Conservation (phyloP, 169 alveolate genomes). For the Babesia bovis region DNA sequence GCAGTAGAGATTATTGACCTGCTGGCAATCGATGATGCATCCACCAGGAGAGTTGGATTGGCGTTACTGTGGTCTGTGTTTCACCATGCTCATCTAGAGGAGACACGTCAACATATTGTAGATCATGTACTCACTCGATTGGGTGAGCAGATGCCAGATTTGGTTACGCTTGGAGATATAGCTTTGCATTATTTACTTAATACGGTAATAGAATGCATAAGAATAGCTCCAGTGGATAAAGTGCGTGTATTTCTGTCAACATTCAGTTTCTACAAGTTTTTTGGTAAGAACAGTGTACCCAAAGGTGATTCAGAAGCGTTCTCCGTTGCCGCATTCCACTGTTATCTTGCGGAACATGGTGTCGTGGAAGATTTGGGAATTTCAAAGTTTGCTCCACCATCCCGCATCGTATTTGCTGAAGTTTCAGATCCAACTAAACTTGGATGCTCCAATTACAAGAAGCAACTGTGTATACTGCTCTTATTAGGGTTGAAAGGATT, state of each 20-base stretch:
- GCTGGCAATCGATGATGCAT: neutral
- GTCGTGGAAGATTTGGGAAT: slow-evolving; percentile 23
- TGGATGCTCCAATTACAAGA: slow-evolving; percentile 22
- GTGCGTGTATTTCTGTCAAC: slow-evolving; percentile 9
- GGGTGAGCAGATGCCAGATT: slow-evolving; percentile 15
- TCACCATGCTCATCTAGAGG: neutral
- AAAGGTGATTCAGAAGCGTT: neutral
- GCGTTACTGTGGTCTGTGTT: slow-evolving; percentile 44
- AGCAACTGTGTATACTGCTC: slow-evolving; percentile 32
- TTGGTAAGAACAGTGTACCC: slow-evolving; percentile 33
- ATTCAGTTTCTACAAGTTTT: slow-evolving; percentile 4
- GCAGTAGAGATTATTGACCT: slow-evolving; percentile 51
- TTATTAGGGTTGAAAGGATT: slow-evolving; percentile 36
- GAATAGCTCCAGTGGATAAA: slow-evolving; percentile 17
- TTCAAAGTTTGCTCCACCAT: neutral
- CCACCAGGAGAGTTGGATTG: slow-evolving; percentile 13
- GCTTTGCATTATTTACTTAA: slow-evolving; percentile 32
- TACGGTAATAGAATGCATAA: slow-evolving; percentile 35
- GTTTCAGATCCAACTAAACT: neutral
- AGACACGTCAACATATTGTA: slow-evolving; percentile 3
- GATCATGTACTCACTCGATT: slow-evolving; percentile 26
- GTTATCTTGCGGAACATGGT: neutral
- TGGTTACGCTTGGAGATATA: slow-evolving; percentile 25
- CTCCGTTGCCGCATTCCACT: slow-evolving; percentile 25
- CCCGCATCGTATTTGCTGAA: neutral